These are phyloP conservation scores for Salix viminalis DNA, from an alignment of 345 rosid species.

Conservation along the genomic window DNA sequence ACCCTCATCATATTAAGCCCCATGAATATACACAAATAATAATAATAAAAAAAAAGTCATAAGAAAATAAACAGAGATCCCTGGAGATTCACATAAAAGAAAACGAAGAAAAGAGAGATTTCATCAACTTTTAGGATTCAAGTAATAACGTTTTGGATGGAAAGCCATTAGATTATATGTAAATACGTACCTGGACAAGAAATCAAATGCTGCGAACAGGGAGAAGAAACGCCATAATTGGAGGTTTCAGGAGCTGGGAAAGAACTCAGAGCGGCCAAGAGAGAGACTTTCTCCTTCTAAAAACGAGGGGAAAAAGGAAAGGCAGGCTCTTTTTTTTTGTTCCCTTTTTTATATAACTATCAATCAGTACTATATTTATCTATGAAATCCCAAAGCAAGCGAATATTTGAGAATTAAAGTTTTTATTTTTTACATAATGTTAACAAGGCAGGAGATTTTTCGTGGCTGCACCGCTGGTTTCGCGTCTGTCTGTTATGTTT, in stretches of 20 bases:
- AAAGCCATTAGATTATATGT: background rate
- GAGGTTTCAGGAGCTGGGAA: slow-evolving; percentile 12
- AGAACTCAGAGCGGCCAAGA: background rate
- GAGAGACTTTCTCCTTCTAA: background rate
- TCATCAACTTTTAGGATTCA: background rate
- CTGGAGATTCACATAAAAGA: background rate
- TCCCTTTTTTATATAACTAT: too few species aligned
- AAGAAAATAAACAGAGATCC: background rate
- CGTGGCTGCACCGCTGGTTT: slow-evolving; percentile 33
- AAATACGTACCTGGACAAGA: background rate
- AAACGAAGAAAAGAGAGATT: too few species aligned
- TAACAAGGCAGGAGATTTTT: slow-evolving; percentile 12
- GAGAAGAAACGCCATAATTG: slow-evolving; percentile 12
- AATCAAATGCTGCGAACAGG: slow-evolving; percentile 9
- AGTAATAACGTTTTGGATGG: background rate
- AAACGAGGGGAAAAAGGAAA: background rate
- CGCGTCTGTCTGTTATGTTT: slow-evolving; percentile 11
- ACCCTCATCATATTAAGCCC: background rate
- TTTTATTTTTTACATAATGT: too few species aligned
- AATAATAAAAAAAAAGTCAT: too few species aligned
- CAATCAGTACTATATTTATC: background rate
- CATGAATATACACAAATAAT: background rate
- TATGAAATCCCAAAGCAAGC: slow-evolving; percentile 9
- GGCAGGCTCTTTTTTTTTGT: background rate
- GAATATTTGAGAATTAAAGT: background rate